Evolutionary conservation across 768 basidiomycete genomes (phyloP).

Genomic region (Mycena filopes): DNA sequence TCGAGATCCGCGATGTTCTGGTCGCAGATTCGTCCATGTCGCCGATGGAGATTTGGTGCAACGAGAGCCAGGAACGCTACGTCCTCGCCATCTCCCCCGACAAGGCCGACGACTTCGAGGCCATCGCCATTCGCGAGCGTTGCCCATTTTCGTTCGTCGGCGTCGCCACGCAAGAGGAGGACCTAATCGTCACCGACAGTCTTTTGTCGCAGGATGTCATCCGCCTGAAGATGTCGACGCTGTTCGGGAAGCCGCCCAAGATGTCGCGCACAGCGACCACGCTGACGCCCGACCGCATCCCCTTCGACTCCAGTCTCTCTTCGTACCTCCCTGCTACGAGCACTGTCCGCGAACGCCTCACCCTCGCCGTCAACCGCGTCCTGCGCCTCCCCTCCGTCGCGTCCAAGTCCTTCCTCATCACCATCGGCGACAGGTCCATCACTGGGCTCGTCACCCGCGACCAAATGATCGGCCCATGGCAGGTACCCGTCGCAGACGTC

Average conservation of each 20-base stretch:
- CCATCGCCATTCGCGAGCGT: slow-evolving; percentile 86
- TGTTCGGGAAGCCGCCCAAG: slow-evolving; percentile 96
- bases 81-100: slow-evolving; percentile 87
- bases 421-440: slow-evolving; percentile 95
- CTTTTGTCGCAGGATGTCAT: slow-evolving; percentile 84
- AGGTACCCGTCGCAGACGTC: slow-evolving; percentile 97
- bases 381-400: slow-evolving; percentile 92
- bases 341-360: slow-evolving; percentile 60
- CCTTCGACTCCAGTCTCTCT: slow-evolving; percentile 79
- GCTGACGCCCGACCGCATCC: slow-evolving; percentile 46
- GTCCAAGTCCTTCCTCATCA: slow-evolving; percentile 97
- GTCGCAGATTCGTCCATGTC: slow-evolving; percentile 95
- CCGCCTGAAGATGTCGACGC: slow-evolving; percentile 90
- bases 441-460: slow-evolving; percentile 95
- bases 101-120: slow-evolving; percentile 71
- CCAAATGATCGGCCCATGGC: slow-evolving; percentile 99
- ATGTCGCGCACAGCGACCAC: slow-evolving; percentile 82
- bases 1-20: slow-evolving; percentile 94
- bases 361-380: slow-evolving; percentile 79
- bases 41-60: slow-evolving; percentile 99
- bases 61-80: slow-evolving; percentile 98
- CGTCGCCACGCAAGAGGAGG: slow-evolving; percentile 81
- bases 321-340: slow-evolving; percentile 65
- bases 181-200: slow-evolving; percentile 90
- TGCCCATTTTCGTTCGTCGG: slow-evolving; percentile 96